Evolutionary conservation across 2,329 filamentous ascomycete genomes (phyloP).

Genomic region (Biscogniauxia sp.): DNA sequence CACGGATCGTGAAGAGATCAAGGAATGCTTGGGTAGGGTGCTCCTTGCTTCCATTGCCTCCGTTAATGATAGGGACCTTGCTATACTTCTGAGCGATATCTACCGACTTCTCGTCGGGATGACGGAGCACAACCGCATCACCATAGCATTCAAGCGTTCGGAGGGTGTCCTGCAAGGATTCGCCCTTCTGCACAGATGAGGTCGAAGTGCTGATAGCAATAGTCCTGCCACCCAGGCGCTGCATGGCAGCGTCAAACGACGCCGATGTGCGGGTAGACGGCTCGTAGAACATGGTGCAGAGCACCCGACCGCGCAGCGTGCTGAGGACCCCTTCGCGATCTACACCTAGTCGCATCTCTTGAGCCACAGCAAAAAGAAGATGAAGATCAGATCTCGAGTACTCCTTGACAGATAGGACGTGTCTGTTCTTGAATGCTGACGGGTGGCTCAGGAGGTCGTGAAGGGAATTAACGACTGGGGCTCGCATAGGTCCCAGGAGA

Average conservation of each 20-base stretch:
- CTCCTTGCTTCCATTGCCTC: slow-evolving; percentile 91
- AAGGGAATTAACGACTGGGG: slow-evolving; percentile 59
- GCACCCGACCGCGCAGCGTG: slow-evolving; percentile 78
- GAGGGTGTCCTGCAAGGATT: slow-evolving; percentile 89
- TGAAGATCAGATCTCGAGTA: slow-evolving; percentile 87
- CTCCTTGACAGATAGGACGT: slow-evolving; percentile 89
- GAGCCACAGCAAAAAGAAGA: slow-evolving; percentile 90
- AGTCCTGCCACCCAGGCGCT: slow-evolving; percentile 87
- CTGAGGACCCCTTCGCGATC: slow-evolving; percentile 88
- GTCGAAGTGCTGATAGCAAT: slow-evolving; percentile 77
- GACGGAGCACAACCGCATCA: slow-evolving; percentile 93
- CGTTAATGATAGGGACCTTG: slow-evolving; percentile 91
- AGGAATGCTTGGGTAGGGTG: slow-evolving; percentile 97
- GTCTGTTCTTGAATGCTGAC: slow-evolving; percentile 84
- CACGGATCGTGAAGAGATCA: slow-evolving; percentile 96
- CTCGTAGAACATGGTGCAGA: slow-evolving; percentile 96
- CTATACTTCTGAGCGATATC: slow-evolving; percentile 83
- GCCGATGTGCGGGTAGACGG: slow-evolving; percentile 92
- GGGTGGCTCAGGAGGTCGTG: slow-evolving; percentile 68
- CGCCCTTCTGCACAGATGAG: slow-evolving; percentile 91
- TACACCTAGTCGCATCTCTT: slow-evolving; percentile 95
- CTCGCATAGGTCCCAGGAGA: slow-evolving; percentile 46
- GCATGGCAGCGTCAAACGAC: slow-evolving; percentile 98
- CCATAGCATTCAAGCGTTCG: slow-evolving; percentile 92
- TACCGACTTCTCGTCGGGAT: slow-evolving; percentile 79